Percentiles rank a stretch among this genome's conserved stretches.
Evolutionary conservation across 2,329 filamentous ascomycete genomes (phyloP).

Genomic region (Colletotrichum sp.): DNA sequence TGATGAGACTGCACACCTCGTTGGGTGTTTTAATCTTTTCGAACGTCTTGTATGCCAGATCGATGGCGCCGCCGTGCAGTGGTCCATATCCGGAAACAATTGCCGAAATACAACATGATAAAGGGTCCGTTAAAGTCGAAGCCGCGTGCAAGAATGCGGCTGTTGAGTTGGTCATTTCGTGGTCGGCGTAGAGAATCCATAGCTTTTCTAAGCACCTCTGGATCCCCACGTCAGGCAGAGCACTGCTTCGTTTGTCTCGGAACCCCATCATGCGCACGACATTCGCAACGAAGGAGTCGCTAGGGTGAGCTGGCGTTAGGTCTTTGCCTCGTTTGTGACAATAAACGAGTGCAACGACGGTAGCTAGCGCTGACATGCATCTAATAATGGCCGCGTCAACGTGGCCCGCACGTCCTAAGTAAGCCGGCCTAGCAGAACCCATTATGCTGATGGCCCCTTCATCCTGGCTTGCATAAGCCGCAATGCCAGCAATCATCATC

Average conservation of each 20-base stretch:
- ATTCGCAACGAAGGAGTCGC: constrained; percentile 44
- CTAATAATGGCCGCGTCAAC: background rate
- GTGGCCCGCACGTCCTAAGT: background rate
- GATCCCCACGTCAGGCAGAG: constrained; percentile 32
- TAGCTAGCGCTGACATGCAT: background rate
- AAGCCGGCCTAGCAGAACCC: background rate
- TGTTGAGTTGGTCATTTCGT: constrained; percentile 56
- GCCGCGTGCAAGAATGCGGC: constrained; percentile 50
- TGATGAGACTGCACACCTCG: constrained; percentile 41
- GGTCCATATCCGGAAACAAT: background rate
- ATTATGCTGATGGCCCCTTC: constrained; percentile 29
- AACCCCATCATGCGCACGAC: constrained; percentile 34
- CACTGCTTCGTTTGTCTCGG: background rate
- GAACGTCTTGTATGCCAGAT: constrained; percentile 49
- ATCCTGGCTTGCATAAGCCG: constrained; percentile 34
- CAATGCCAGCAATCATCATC: constrained; percentile 41
- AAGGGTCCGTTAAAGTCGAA: constrained; percentile 51
- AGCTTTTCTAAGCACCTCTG: constrained; percentile 34
- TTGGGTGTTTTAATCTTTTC: constrained; percentile 39
- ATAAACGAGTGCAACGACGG: constrained; percentile 26
- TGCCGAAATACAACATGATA: constrained; percentile 42
- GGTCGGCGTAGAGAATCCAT: constrained; percentile 51
- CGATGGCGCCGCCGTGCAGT: constrained; percentile 54
- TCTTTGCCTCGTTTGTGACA: constrained; percentile 40
- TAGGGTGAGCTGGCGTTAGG: constrained; percentile 35